Evolutionary conservation across 352 stramenopile species (phyloP), one percentile per base, ranked within the genome.

Genomic region (Pythium phragmitis): DNA sequence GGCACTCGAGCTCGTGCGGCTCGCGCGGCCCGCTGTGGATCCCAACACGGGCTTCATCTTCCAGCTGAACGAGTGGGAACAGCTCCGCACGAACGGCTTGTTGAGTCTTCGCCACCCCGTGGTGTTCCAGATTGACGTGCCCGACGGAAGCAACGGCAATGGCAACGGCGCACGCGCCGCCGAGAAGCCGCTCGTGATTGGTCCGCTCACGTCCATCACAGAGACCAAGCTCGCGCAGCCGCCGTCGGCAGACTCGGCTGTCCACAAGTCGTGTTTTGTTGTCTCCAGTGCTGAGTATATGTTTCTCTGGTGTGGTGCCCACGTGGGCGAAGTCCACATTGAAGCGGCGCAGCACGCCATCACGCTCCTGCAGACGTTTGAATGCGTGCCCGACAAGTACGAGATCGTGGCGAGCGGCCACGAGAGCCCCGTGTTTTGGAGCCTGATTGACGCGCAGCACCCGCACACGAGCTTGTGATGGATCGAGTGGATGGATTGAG

Each of bases 21-120:
- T 88, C 56, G 77, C 83, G 14, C 74, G 88, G 0, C 83, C 86
- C 3, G 85, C 88, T 13, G 87, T 95, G 19, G 85, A 95, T 50
- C 88, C 88, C 21, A 96, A 96, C 60, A 83, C 82, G 21, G 86
- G 86, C 13, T 96, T 96, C 53, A 92, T 96, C 57, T 95, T 96
- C 63, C 88, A 96, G 65, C 64, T 96, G 11, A 95, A 84, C 36
- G 88, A 96, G 67, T 96, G 88, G 88, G 87, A 96, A 51, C 77
- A 89, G 17, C 63, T 89, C 39, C 85, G 85, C 34, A 62, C 75
- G 41, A 67, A 80, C 34, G 79, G 82, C 28, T 65, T 67, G 28
- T 62, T 90, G 33, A 70, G 76, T 36, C 72, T 89, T 41, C 68
- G 90, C 58, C 61, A 74, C 2, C 66, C 78, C 1, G 74, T 89